A percentile compares a stretch with the other conserved stretches of the same genome.
phyloP scores from a whole-genome alignment of 2,329 filamentous ascomycete species.

The Aureobasidium uvarum region DNA sequence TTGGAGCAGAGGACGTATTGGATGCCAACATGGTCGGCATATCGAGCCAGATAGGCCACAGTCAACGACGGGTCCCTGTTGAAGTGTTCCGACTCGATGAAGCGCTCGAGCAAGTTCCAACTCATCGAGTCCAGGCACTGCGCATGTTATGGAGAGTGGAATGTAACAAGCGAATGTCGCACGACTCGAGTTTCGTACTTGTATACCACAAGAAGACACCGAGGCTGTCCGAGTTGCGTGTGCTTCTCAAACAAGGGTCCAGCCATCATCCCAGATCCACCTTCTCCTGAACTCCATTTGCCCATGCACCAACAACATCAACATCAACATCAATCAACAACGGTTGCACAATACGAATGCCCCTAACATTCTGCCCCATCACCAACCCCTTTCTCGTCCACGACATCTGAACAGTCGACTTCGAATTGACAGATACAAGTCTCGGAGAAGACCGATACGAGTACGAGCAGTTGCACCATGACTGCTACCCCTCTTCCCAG shows the following conservation, averaged over 20 bases:
- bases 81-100: conserved; percentile 92
- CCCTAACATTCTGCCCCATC: not conserved
- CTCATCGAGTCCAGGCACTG: conserved; percentile 44
- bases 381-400: not conserved
- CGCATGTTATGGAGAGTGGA: not conserved
- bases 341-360: not conserved
- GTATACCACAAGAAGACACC: conserved; percentile 17
- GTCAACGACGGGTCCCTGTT: conserved; percentile 86
- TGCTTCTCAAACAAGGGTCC: not conserved
- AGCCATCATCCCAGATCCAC: not conserved
- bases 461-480: not conserved
- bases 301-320: not conserved
- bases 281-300: conserved; percentile 9
- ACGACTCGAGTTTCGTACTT: not conserved
- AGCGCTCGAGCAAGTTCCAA: conserved; percentile 85
- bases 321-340: not conserved
- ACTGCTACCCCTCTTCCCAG: not conserved
- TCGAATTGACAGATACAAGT: not conserved
- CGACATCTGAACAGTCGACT: not conserved
- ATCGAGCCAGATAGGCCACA: conserved; percentile 83
- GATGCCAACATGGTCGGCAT: conserved; percentile 85
- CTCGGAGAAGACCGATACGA: not conserved
- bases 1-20: conserved; percentile 87
- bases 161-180: not conserved
- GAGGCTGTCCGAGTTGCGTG: not conserved